Percentiles rank a stretch among this genome's conserved stretches.
Evolutionary conservation across 1,139 yeast species (phyloP).

Genomic region (Blastobotrys elegans): DNA sequence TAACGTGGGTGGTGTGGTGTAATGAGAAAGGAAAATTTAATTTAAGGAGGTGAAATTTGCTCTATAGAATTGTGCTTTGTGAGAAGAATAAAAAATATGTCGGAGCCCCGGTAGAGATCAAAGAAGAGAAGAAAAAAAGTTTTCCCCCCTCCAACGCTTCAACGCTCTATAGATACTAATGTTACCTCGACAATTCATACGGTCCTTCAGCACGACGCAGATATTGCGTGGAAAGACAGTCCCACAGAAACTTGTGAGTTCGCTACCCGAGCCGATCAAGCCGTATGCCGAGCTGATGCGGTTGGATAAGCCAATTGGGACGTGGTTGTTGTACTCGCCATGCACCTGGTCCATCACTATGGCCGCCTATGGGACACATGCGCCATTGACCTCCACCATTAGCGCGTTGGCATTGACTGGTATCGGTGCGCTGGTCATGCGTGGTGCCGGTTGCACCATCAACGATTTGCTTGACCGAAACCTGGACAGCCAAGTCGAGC

Average conservation of each 20-base stretch:
- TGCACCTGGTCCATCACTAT: conserved; percentile 76
- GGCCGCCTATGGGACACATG: conserved; percentile 73
- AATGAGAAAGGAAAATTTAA: background rate
- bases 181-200: background rate
- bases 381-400: conserved; percentile 58
- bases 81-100: too few species aligned
- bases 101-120: background rate
- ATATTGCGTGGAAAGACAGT: conserved; percentile 14
- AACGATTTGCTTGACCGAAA: conserved; percentile 84
- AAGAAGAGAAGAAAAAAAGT: background rate
- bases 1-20: background rate
- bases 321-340: conserved; percentile 76
- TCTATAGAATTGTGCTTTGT: too few species aligned
- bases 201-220: conserved; percentile 1
- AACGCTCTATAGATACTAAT: too few species aligned
- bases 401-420: conserved; percentile 62
- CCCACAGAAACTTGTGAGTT: conserved; percentile 41
- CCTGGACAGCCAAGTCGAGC: conserved; percentile 75
- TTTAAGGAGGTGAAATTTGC: too few species aligned
- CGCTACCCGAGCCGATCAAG: conserved; percentile 64
- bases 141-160: background rate
- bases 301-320: conserved; percentile 90
- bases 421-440: conserved; percentile 81
- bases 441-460: conserved; percentile 97
- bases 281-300: conserved; percentile 93